Percentiles rank a stretch among this genome's conserved stretches.
Conservation (phyloP, 1,284 basidiomycete genomes). For the Cutaneotrichosporon arboriforme region DNA sequence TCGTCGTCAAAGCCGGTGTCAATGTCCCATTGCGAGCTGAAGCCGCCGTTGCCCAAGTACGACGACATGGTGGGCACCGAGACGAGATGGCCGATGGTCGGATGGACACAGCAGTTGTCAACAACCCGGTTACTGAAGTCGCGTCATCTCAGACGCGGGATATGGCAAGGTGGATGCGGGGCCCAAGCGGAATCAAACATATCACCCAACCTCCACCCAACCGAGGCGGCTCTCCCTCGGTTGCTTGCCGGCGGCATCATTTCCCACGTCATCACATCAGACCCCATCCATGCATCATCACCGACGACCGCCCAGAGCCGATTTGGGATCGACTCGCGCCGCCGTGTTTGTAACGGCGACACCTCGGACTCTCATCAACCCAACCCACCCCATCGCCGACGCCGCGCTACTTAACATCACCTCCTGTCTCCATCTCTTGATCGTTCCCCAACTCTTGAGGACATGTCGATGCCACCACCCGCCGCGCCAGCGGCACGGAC, state of each 20-base stretch:
- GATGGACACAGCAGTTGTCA: neutral
- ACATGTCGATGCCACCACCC: constrained; percentile 30
- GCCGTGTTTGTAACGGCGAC: no score
- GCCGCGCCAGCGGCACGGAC: constrained; percentile 1
- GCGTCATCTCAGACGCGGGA: neutral
- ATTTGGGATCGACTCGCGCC: no score
- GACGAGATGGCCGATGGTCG: neutral
- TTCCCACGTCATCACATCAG: no score
- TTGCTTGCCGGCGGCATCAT: neutral
- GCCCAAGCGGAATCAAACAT: neutral
- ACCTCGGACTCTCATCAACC: no score
- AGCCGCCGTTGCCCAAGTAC: constrained; percentile 31
- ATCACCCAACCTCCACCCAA: neutral
- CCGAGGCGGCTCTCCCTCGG: no score
- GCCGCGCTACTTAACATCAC: neutral
- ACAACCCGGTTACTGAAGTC: neutral
- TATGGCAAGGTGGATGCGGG: neutral
- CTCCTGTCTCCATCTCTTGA: neutral
- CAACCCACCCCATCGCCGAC: no score
- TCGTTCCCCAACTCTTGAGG: no score
- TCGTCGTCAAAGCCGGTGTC: constrained; percentile 37
- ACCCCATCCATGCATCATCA: neutral
- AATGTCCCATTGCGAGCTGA: constrained; percentile 40
- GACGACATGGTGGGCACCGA: constrained; percentile 29
- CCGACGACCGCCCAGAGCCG: no score